Evolutionary conservation across 2,329 filamentous ascomycete genomes (phyloP).

Genomic region (Claviceps spartinae): DNA sequence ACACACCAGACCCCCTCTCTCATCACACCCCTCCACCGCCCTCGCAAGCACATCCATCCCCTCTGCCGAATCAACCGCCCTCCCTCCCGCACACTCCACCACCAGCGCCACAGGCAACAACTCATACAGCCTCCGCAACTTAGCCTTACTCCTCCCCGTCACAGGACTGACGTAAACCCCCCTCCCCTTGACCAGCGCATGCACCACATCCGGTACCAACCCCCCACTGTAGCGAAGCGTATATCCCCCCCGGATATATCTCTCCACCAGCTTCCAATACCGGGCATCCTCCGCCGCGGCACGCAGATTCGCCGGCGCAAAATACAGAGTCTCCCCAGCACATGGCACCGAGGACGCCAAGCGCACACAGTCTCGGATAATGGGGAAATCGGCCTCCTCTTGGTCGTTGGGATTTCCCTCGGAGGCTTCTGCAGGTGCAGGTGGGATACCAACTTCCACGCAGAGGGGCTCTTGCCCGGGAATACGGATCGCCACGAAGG

Average conservation of each 20-base stretch:
- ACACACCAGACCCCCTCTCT: constrained; percentile 36
- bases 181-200: constrained; percentile 46
- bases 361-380: neutral
- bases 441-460: constrained; percentile 35
- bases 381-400: neutral
- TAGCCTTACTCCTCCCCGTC: constrained; percentile 35
- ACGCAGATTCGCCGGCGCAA: constrained; percentile 48
- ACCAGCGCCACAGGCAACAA: constrained; percentile 45
- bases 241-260: constrained; percentile 39
- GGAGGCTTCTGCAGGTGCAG: neutral
- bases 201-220: constrained; percentile 46
- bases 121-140: constrained; percentile 46
- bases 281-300: constrained; percentile 34
- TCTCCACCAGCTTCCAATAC: constrained; percentile 36
- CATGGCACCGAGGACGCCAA: constrained; percentile 10
- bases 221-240: constrained; percentile 48
- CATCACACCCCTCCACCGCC: constrained; percentile 28
- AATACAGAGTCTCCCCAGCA: constrained; percentile 37
- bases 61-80: constrained; percentile 35
- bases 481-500: constrained; percentile 38
- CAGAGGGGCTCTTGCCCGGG: constrained; percentile 27
- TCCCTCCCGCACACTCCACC: constrained; percentile 45
- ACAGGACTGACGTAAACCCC: constrained; percentile 48
- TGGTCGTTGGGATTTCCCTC: neutral
- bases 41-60: constrained; percentile 28